phyloP scores from a whole-genome alignment of 306 rosid species.

The Bauhinia variegata region DNA sequence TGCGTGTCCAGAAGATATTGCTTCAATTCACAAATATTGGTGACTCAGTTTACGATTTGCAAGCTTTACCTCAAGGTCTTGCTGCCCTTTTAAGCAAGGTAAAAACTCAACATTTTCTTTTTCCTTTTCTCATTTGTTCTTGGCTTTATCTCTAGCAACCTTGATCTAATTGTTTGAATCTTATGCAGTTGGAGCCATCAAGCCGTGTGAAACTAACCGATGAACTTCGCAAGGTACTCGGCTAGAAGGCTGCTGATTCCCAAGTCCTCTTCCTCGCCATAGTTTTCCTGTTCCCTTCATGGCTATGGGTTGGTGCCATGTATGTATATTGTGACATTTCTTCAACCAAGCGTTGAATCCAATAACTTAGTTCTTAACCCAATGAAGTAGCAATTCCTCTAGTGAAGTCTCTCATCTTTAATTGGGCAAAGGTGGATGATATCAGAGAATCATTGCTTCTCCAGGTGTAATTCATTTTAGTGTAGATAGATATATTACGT shows the following conservation, averaged over 20 bases:
- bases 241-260: constrained; percentile 35
- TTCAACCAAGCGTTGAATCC: constrained; percentile 26
- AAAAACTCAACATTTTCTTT: constrained; percentile 23
- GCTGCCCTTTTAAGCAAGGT: constrained; percentile 94
- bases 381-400: constrained; percentile 22
- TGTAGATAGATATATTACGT: constrained; percentile 24
- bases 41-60: constrained; percentile 69
- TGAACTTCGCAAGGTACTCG: constrained; percentile 79
- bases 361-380: no score
- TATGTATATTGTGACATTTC: constrained; percentile 19
- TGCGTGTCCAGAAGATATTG: constrained; percentile 79
- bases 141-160: constrained; percentile 27
- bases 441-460: constrained; percentile 20
- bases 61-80: constrained; percentile 92
- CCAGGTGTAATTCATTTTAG: constrained; percentile 36
- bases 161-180: constrained; percentile 36
- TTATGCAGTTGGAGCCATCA: constrained; percentile 77
- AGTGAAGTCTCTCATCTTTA: neutral
- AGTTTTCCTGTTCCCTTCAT: constrained; percentile 7
- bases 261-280: neutral
- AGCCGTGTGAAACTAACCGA: constrained; percentile 56
- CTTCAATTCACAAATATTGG: constrained; percentile 78
- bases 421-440: neutral
- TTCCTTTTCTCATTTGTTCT: constrained; percentile 15
- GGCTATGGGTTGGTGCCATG: neutral